Conservation (phyloP, 169 alveolate genomes). For the Plasmodium cynomolgi region DNA sequence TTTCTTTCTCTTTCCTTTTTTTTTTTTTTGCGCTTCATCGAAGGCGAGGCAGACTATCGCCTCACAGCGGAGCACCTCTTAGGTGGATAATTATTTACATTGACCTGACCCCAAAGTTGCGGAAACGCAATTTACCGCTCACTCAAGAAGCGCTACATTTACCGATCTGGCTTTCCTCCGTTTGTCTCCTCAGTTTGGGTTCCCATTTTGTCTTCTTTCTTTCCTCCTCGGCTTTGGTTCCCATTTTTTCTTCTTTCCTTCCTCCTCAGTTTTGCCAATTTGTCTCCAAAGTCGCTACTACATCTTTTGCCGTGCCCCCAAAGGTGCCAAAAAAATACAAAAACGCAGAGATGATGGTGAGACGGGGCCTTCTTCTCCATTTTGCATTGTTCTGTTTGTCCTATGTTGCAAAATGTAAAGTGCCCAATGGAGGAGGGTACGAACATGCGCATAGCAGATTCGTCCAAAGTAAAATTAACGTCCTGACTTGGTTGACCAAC, state of each 20-base stretch:
- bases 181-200: not conserved
- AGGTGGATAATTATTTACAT: not conserved
- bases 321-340: not conserved
- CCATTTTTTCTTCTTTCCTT: no score
- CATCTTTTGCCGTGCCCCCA: not conserved
- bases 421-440: conserved; percentile 20
- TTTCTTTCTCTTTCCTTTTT: not conserved
- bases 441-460: conserved; percentile 24
- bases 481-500: conserved; percentile 69
- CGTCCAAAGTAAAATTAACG: conserved; percentile 74
- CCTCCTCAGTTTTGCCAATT: not conserved
- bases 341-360: conserved; percentile 4
- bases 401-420: conserved; percentile 4
- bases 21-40: not conserved
- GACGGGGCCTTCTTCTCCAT: not conserved
- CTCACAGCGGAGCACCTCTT: not conserved
- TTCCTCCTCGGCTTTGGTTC: not conserved
- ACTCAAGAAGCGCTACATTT: not conserved
- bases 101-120: not conserved
- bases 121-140: not conserved
- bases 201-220: not conserved
- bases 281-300: not conserved
- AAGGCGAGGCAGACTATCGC: not conserved
- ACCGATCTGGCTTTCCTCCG: not conserved
- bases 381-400: conserved; percentile 10